Evolutionary conservation across 768 basidiomycete genomes (phyloP).

Genomic region (Calocera cornea): DNA sequence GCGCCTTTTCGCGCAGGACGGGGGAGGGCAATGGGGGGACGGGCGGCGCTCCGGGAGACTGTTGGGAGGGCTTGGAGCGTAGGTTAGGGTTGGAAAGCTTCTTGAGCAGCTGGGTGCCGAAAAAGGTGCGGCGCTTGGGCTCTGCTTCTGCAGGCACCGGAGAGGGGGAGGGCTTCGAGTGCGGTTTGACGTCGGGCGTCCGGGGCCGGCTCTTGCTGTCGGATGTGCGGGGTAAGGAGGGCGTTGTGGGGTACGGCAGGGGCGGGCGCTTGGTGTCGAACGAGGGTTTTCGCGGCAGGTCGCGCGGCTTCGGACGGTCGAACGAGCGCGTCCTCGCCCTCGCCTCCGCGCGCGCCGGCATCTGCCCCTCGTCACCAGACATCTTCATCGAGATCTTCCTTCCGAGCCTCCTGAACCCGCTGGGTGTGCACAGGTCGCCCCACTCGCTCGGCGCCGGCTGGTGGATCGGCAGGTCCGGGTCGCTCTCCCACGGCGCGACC

Average conservation of each 20-base stretch:
- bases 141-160: not conserved
- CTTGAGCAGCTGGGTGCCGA: no score
- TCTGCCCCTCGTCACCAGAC: not conserved
- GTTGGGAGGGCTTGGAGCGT: not conserved
- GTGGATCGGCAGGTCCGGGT: not conserved
- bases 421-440: not conserved
- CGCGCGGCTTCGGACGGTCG: not conserved
- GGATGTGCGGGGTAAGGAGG: not conserved
- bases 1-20: not conserved
- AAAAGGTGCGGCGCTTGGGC: not conserved
- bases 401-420: not conserved
- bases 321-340: not conserved
- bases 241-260: not conserved
- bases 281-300: not conserved
- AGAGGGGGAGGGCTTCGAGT: not conserved
- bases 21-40: not conserved
- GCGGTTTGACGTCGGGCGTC: not conserved
- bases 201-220: not conserved
- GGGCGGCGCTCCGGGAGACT: not conserved
- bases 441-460: not conserved
- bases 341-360: not conserved
- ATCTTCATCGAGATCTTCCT: not conserved
- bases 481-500: not conserved
- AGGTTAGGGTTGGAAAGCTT: not conserved
- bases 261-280: not conserved